Conservation (phyloP, 2,329 filamentous ascomycete species). For the Epichloe sp. region DNA sequence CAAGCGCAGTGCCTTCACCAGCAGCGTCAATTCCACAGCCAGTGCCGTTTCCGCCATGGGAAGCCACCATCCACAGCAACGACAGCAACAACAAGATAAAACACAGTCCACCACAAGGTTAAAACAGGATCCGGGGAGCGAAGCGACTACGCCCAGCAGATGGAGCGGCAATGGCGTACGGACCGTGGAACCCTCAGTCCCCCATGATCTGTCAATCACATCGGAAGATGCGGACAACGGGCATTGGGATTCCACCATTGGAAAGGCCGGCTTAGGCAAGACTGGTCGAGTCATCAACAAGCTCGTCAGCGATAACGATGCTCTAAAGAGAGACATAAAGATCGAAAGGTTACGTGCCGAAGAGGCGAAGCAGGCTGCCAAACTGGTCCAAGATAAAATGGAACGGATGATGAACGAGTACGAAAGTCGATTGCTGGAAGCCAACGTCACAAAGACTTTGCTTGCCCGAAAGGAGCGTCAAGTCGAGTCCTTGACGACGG, state of each 20-base stretch:
- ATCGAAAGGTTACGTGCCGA: conserved; percentile 53
- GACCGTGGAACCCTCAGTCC: conserved; percentile 17
- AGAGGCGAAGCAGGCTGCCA: conserved; percentile 56
- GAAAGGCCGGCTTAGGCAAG: conserved; percentile 59
- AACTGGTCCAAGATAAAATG: conserved; percentile 58
- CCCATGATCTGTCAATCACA: conserved; percentile 14
- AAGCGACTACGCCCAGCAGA: conserved; percentile 15
- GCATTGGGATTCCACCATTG: conserved; percentile 53
- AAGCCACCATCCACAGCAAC: conserved; percentile 13
- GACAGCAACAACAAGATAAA: conserved; percentile 12
- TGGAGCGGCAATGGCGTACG: conserved; percentile 20
- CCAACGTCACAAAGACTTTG: conserved; percentile 57
- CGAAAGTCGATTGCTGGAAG: conserved; percentile 55
- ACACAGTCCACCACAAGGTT: conserved; percentile 22
- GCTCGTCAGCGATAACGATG: conserved; percentile 68
- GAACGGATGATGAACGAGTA: conserved; percentile 55
- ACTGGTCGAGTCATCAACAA: conserved; percentile 69
- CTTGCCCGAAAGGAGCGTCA: conserved; percentile 63
- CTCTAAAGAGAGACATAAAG: conserved; percentile 59
- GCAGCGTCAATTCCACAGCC: conserved; percentile 40
- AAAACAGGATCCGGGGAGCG: conserved; percentile 18
- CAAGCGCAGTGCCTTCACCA: conserved; percentile 40
- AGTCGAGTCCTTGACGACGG: conserved; percentile 52
- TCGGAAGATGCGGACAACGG: conserved; percentile 23
- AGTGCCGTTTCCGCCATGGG: conserved; percentile 32